A percentile compares a stretch with the other conserved stretches of the same genome.
These are phyloP conservation scores for Takashimella tepidaria DNA, from an alignment of 1,284 basidiomycete genomes.

Conservation along the genomic window DNA sequence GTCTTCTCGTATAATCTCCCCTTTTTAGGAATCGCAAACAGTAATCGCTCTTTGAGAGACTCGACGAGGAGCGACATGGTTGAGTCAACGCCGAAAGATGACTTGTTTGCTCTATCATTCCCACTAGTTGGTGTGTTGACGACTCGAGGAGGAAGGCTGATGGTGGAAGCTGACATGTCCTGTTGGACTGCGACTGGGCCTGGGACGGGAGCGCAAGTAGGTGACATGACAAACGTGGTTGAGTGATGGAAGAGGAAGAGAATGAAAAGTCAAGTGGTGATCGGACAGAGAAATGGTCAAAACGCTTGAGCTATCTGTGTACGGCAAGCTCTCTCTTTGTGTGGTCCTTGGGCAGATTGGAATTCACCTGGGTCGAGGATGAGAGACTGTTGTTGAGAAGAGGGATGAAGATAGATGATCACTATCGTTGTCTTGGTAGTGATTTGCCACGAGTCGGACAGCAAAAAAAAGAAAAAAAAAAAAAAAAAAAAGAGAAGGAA, in stretches of 20 bases:
- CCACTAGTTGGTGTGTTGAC: constrained; percentile 5
- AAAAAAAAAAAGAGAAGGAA: no score
- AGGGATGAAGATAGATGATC: no score
- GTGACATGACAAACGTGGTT: neutral
- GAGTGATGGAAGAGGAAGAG: neutral
- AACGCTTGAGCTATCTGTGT: neutral
- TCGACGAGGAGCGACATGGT: constrained; percentile 53
- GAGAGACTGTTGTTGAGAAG: no score
- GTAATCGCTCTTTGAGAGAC: constrained; percentile 62
- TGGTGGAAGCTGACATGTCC: constrained; percentile 12
- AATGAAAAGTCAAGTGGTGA: neutral
- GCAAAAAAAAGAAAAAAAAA: no score
- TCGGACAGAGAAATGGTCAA: neutral
- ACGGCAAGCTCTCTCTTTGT: no score
- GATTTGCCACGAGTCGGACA: no score
- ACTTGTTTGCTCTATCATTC: constrained; percentile 22
- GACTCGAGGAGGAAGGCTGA: constrained; percentile 7
- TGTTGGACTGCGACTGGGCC: neutral
- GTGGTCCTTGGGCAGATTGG: no score
- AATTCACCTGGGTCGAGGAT: no score
- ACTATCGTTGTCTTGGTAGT: no score
- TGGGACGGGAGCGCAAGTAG: neutral
- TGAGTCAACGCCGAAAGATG: constrained; percentile 41
- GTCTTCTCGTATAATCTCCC: constrained; percentile 93
- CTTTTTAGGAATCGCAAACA: constrained; percentile 98